Conservation (phyloP, 2,329 filamentous ascomycete genomes). For the Didymella keratinophila region DNA sequence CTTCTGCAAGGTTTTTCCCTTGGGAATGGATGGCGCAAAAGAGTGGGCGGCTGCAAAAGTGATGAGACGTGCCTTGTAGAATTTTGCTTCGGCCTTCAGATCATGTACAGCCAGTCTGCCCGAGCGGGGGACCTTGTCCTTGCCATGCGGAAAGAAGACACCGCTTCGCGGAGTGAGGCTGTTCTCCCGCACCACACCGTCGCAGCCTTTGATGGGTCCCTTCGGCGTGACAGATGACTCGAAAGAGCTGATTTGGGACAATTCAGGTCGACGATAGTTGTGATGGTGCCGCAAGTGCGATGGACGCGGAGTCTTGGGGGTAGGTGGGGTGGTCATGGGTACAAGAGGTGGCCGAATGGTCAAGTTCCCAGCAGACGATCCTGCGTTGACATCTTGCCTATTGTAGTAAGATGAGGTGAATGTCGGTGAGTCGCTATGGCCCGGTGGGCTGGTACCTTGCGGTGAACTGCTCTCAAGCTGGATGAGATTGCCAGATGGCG, state of each 20-base stretch:
- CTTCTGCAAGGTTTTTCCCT: conserved; percentile 26
- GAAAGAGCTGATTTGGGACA: conserved; percentile 27
- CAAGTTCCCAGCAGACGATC: not conserved
- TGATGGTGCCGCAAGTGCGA: conserved; percentile 33
- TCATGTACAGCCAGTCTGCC: conserved; percentile 14
- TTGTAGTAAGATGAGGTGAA: conserved; percentile 23
- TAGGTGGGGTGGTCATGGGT: conserved; percentile 34
- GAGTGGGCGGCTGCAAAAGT: conserved; percentile 19
- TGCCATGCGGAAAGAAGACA: conserved; percentile 7
- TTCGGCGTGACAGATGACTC: conserved; percentile 21
- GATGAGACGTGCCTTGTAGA: conserved; percentile 26
- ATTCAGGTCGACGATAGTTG: conserved; percentile 28
- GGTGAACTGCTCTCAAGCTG: conserved; percentile 33
- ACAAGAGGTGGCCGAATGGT: conserved; percentile 26
- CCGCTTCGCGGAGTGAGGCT: conserved; percentile 31
- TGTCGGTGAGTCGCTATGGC: conserved; percentile 18
- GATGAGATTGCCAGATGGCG: conserved; percentile 47
- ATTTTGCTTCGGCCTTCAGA: conserved; percentile 23
- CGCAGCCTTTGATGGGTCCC: conserved; percentile 38
- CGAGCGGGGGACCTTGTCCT: conserved; percentile 11
- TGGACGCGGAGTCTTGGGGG: conserved; percentile 31
- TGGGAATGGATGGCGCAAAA: conserved; percentile 17
- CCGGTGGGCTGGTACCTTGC: conserved; percentile 19
- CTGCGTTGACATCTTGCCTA: conserved; percentile 1
- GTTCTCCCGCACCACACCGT: conserved; percentile 34